Evolutionary conservation across 345 rosid genomes (phyloP).

Genomic region (Zanthoxylum bungeanum): DNA sequence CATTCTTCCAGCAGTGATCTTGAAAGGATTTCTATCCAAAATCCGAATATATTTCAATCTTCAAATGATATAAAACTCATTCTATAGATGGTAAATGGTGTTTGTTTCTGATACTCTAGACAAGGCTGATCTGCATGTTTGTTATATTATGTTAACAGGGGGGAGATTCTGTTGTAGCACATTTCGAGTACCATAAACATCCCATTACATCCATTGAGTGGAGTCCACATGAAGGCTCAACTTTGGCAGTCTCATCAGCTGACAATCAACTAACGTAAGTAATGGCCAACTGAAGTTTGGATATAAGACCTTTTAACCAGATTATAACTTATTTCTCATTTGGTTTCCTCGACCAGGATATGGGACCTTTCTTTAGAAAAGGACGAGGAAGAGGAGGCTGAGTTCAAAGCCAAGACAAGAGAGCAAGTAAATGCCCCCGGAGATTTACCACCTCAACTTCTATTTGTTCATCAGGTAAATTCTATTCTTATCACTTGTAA

Average conservation of each 20-base stretch:
- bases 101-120: background rate
- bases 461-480: slow-evolving; percentile 91
- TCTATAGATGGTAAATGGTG: background rate
- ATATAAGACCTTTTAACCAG: background rate
- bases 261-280: slow-evolving; percentile 94
- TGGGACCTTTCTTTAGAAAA: slow-evolving; percentile 97
- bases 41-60: background rate
- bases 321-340: background rate
- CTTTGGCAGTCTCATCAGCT: slow-evolving; percentile 77
- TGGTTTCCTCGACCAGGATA: slow-evolving; percentile 44
- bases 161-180: slow-evolving; percentile 84
- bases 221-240: slow-evolving; percentile 89
- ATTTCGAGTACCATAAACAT: slow-evolving; percentile 77
- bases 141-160: slow-evolving; percentile 36
- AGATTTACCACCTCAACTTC: slow-evolving; percentile 89
- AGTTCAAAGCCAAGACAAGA: slow-evolving; percentile 75
- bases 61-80: background rate
- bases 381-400: slow-evolving; percentile 96
- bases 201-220: slow-evolving; percentile 95
- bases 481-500: background rate
- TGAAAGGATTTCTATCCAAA: background rate
- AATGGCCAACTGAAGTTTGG: background rate
- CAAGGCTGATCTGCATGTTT: background rate
- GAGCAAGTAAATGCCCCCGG: slow-evolving; percentile 82
- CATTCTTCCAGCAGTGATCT: background rate